phyloP scores from a whole-genome alignment of 116 monocot genomes.

The Dioscorea cayenensis region DNA sequence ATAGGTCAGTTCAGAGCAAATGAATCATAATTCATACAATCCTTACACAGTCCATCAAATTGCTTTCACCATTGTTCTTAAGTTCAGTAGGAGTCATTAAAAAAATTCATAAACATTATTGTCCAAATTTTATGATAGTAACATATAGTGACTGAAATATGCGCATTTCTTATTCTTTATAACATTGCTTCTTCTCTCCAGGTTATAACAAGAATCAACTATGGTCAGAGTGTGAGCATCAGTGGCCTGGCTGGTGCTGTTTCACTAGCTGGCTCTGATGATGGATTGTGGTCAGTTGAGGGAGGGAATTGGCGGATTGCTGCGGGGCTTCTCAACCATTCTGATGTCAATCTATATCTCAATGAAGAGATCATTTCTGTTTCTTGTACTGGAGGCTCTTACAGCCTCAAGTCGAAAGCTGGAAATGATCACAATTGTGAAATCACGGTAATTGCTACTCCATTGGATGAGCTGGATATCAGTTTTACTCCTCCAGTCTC shows the following conservation, averaged over 20 bases:
- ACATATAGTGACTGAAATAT: too few species aligned
- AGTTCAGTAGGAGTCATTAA: too few species aligned
- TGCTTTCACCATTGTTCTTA: too few species aligned
- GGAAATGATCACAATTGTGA: conserved; percentile 59
- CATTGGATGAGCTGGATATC: conserved; percentile 88
- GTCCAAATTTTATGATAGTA: too few species aligned
- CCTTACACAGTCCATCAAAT: too few species aligned
- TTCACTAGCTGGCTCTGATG: conserved; percentile 80
- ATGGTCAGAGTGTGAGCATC: conserved; percentile 76
- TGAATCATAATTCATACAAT: too few species aligned
- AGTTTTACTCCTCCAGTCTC: conserved; percentile 63
- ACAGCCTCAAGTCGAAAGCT: conserved; percentile 50
- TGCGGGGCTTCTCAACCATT: conserved; percentile 56
- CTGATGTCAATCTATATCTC: conserved; percentile 60
- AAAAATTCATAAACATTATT: too few species aligned
- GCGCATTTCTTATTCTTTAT: not conserved
- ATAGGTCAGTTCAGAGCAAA: too few species aligned
- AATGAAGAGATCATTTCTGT: conserved; percentile 64
- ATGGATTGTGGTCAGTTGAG: conserved; percentile 70
- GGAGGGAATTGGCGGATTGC: conserved; percentile 93
- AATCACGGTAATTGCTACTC: conserved; percentile 72
- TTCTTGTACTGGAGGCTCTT: conserved; percentile 37
- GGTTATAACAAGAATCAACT: conserved; percentile 96
- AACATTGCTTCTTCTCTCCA: conserved; percentile 12
- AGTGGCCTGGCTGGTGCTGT: conserved; percentile 98